Percentiles rank a stretch among this genome's conserved stretches.
These are phyloP conservation scores for Sequoiadendron giganteum DNA, from an alignment of 75 land plant genomes.

Conservation along the genomic window DNA sequence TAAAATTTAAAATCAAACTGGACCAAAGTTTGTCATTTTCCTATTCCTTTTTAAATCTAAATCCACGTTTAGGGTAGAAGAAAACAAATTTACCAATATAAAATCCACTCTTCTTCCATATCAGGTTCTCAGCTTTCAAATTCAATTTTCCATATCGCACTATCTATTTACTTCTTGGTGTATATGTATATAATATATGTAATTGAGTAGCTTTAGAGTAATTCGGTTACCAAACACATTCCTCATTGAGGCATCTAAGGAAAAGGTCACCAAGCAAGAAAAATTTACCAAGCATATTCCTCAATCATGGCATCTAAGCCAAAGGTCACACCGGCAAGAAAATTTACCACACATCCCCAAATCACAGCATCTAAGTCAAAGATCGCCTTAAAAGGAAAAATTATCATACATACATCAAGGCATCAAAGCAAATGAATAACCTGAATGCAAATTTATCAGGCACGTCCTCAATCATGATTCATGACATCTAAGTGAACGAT, in stretches of 20 bases:
- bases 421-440: background rate
- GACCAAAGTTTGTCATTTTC: too few relatives aligned
- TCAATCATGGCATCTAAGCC: background rate
- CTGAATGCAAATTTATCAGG: background rate
- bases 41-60: too few relatives aligned
- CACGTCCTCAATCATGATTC: background rate
- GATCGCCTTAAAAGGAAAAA: background rate
- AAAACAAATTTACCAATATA: too few relatives aligned
- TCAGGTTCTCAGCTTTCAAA: too few relatives aligned
- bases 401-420: background rate
- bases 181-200: too few relatives aligned
- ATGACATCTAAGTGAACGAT: too few relatives aligned
- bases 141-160: too few relatives aligned
- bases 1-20: too few relatives aligned
- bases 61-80: too few relatives aligned
- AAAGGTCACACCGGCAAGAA: background rate
- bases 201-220: too few relatives aligned
- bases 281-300: background rate
- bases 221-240: background rate
- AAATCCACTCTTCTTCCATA: too few relatives aligned
- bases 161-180: too few relatives aligned
- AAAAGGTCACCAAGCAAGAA: background rate
- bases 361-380: background rate
- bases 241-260: background rate
- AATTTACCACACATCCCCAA: background rate